These are phyloP conservation scores for Larix sibirica DNA, from an alignment of 83 land plant species.

Conservation along the genomic window DNA sequence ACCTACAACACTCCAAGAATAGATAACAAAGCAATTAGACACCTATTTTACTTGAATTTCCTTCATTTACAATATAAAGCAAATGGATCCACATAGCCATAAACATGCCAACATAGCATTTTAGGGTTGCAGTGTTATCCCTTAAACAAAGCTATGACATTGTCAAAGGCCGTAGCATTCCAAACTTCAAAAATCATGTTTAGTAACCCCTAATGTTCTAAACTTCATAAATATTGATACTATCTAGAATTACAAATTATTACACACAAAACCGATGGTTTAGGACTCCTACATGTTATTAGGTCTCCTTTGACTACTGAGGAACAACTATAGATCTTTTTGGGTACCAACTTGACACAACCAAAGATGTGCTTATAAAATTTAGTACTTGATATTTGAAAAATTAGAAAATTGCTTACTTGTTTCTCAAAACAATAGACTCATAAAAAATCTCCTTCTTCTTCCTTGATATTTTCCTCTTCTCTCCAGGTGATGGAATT, in stretches of 20 bases:
- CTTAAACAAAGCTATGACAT: neutral
- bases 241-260: neutral
- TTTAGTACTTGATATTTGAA: too few species aligned
- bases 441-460: conserved; percentile 36
- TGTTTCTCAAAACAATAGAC: conserved; percentile 42
- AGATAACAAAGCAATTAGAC: too few species aligned
- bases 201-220: too few species aligned
- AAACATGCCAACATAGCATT: neutral
- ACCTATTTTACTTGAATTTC: too few species aligned
- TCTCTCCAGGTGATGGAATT: conserved; percentile 13
- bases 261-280: neutral
- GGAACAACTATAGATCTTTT: neutral
- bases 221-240: neutral
- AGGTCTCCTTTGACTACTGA: neutral
- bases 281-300: neutral
- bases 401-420: conserved; percentile 22
- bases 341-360: too few species aligned
- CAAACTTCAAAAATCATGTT: neutral
- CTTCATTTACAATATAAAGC: too few species aligned
- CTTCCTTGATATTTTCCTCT: conserved; percentile 22
- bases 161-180: neutral
- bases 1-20: too few species aligned
- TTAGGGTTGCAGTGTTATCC: neutral
- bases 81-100: too few species aligned
- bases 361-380: too few species aligned